Base-by-base conservation (phyloP, 331 rosid genomes). In the Quercus tomentella region DNA sequence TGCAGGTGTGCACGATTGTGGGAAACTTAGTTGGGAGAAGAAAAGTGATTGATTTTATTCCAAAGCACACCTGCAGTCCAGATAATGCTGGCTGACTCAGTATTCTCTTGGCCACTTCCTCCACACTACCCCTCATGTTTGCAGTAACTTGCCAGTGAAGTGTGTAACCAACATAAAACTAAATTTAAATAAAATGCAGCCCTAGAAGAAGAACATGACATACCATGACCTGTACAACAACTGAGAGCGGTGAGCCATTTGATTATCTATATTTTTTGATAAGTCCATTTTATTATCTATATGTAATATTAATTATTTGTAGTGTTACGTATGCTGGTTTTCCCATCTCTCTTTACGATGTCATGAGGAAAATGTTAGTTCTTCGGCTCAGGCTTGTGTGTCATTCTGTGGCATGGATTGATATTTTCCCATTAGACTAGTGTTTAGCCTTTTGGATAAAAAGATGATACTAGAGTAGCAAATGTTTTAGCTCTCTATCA, bases 111-210 rank as follows among this genome's bases (percentile, higher is more conserved):
- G 97, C 97, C 78, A 96, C 93, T 85, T 90, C 98, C 79, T 85
- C 60, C 93, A 78, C 97, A 77, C 78, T 91, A 86, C 97, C 97
- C 82, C 98, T 90, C 98, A 96, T 89, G 87, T 96, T 96, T 83
- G 99, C 99, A 71, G 79, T 70, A 23, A 93, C 98, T 98, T 93
- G 88, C 65, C 78, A 82, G 31, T 28, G 26, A 69, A 81, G 73
- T 76, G 33, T 45, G 76, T 67, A 8, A 67, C 67, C 75, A 79
- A 80, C 49, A 74, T 76, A 70, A 72, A 78, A 76, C 37, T 75
- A 26, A 71, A 80, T 20, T 60, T 31, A 61, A 72, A 10, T 25
- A 18, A 33, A 78, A 62, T 65, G 37, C 65, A 31, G 1, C 66
- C 28, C 23, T 25, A 57, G 30, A 26, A 62, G 33, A 49, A 28